These are phyloP conservation scores for Blastobotrys apis DNA, from an alignment of 1,139 yeast species.

Conservation along the genomic window DNA sequence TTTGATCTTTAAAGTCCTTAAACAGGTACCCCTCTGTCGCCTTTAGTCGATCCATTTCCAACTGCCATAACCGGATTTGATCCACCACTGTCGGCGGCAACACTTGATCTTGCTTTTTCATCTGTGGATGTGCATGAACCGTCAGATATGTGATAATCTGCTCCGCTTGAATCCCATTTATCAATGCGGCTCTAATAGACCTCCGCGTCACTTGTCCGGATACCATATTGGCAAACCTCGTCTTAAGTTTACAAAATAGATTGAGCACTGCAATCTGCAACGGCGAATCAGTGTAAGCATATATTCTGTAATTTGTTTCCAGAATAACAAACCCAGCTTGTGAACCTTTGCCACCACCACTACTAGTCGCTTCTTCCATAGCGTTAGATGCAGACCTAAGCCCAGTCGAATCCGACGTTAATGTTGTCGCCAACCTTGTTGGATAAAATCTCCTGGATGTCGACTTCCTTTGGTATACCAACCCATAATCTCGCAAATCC, in stretches of 20 bases:
- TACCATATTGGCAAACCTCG: constrained; percentile 88
- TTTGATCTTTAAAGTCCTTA: constrained; percentile 73
- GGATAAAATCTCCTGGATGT: constrained; percentile 74
- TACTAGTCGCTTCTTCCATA: constrained; percentile 30
- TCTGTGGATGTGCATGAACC: constrained; percentile 92
- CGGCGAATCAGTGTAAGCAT: constrained; percentile 94
- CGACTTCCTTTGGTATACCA: constrained; percentile 71
- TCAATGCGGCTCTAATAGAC: constrained; percentile 75
- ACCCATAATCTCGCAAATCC: constrained; percentile 86
- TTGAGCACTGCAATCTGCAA: constrained; percentile 89
- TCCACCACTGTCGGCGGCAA: constrained; percentile 95
- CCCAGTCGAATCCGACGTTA: constrained; percentile 67
- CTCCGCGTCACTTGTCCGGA: constrained; percentile 92
- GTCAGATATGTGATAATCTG: constrained; percentile 87
- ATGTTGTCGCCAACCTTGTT: constrained; percentile 82
- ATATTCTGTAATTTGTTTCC: constrained; percentile 89
- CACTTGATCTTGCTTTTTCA: constrained; percentile 49
- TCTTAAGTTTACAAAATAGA: constrained; percentile 75
- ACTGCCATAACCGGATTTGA: constrained; percentile 92
- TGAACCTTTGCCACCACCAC: background rate
- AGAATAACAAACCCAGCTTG: constrained; percentile 68
- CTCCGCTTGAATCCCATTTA: constrained; percentile 90
- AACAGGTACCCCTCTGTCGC: constrained; percentile 85
- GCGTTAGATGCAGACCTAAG: constrained; percentile 28
- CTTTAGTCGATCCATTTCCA: constrained; percentile 88